Base-by-base conservation (phyloP, 306 rosid genomes). In the Citrullus colocynthis region DNA sequence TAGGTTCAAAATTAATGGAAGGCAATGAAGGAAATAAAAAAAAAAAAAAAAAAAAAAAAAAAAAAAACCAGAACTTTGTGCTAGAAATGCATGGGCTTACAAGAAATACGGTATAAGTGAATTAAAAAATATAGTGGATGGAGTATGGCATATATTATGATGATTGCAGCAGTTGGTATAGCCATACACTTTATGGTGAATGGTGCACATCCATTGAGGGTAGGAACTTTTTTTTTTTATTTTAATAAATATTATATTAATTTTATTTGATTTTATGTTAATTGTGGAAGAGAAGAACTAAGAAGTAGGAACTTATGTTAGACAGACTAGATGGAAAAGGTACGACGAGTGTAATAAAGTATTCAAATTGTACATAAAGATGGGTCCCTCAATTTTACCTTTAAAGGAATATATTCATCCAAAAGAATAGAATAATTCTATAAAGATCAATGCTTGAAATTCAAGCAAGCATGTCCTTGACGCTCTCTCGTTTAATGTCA, bases 391-490 rank as follows among this genome's bases (percentile, higher is more conserved):
- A 58, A 84, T 28, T 82, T 89, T 88, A 85, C 86, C 78, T 79
- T 78, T 58, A 39, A 56, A 54, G 84, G 98, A 91, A 93, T 93
- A 93, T 93, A 91, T 93, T 91, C 97, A 87, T 85, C 76, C 74
- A 81, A 79, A 57, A 48, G 76, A 71, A 71, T 48, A 79, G 98
- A 93, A 93, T 93, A 91, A 91, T 88, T 91, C 85, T 56, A 72
- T 77, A 79, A 69, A 87, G 86, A 86, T 76, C 83, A 92, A 91
- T 87, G 98, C 98, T 93, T 93, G 85, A 93, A 87, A 56, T 88
- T 91, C 90, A 93, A 93, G 98, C 98, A 91, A 89, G 87, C 94
- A 81, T 81, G 81, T 70, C 93, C 92, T 87, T 89, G 83, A 83
- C 80, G 86, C 89, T 75, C 88, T 84, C 84, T 69, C 39, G 28